These are phyloP conservation scores for Leishmania guyanensis DNA, from an alignment of 208 protist species.

Conservation along the genomic window DNA sequence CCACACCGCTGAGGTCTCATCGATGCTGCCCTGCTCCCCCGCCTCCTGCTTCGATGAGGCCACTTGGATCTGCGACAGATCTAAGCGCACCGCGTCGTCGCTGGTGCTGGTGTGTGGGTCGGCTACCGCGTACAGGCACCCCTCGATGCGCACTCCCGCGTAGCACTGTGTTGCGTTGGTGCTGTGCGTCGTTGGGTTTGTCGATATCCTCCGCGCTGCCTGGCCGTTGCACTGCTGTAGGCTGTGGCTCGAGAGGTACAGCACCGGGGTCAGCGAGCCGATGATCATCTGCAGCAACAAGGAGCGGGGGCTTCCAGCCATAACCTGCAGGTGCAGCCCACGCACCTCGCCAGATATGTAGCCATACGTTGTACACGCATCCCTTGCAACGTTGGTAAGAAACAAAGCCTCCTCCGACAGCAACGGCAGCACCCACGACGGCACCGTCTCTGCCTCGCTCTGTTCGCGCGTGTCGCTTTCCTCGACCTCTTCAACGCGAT, in stretches of 20 bases:
- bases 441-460: not conserved
- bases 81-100: not conserved
- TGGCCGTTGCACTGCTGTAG: not conserved
- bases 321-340: conserved; percentile 69
- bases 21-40: not conserved
- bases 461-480: not conserved
- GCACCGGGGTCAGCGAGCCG: conserved; percentile 44
- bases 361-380: conserved; percentile 56
- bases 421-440: conserved; percentile 19
- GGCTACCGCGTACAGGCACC: conserved; percentile 16
- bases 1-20: not conserved
- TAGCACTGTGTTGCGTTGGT: conserved; percentile 20
- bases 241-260: conserved; percentile 27
- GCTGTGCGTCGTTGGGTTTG: not conserved
- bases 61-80: not conserved
- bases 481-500: conserved; percentile 7
- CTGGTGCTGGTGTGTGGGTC: not conserved
- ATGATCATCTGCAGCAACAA: conserved; percentile 73
- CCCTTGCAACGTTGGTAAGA: conserved; percentile 46
- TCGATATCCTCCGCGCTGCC: not conserved
- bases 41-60: not conserved
- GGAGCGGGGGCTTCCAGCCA: conserved; percentile 44
- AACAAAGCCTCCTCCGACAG: conserved; percentile 39
- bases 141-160: conserved; percentile 28
- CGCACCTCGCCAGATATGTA: conserved; percentile 72